Conservation (phyloP, 1,284 basidiomycete genomes). For the Malassezia dermatis region DNA sequence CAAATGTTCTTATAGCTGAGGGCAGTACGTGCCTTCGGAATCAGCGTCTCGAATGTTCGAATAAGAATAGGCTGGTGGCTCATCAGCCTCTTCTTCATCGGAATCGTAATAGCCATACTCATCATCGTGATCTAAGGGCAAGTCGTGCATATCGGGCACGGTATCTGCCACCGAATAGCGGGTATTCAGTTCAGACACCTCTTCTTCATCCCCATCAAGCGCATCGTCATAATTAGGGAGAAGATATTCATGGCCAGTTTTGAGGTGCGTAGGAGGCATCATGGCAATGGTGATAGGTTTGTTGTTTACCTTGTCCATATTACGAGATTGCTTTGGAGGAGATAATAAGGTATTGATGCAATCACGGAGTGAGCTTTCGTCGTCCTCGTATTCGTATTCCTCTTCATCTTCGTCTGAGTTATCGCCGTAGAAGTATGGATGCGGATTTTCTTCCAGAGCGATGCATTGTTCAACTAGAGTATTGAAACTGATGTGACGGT, state of each 20-base stretch:
- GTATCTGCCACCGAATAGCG: constrained; percentile 15
- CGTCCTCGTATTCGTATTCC: constrained; percentile 52
- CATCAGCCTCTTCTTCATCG: constrained; percentile 4
- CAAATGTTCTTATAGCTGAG: background rate
- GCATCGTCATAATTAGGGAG: background rate
- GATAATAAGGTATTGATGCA: background rate
- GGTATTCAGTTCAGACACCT: background rate
- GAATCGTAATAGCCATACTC: constrained; percentile 13
- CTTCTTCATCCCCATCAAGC: constrained; percentile 7
- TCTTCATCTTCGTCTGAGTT: constrained; percentile 48
- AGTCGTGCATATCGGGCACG: constrained; percentile 8
- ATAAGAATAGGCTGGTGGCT: background rate
- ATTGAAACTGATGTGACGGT: constrained; percentile 89
- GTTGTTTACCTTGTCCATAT: constrained; percentile 9
- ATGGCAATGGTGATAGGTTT: constrained; percentile 67
- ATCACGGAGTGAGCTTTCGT: background rate
- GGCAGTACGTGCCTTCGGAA: background rate
- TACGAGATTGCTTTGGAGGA: background rate
- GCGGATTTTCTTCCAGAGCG: constrained; percentile 56
- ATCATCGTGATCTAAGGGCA: constrained; percentile 10
- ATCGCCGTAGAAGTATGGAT: constrained; percentile 25
- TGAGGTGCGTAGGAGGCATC: constrained; percentile 84
- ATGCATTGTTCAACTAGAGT: constrained; percentile 96
- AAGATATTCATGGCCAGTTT: constrained; percentile 54
- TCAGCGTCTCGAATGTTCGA: background rate